Evolutionary conservation across 805 yeast genomes (phyloP).

Genomic region (Clavispora phyllophila): DNA sequence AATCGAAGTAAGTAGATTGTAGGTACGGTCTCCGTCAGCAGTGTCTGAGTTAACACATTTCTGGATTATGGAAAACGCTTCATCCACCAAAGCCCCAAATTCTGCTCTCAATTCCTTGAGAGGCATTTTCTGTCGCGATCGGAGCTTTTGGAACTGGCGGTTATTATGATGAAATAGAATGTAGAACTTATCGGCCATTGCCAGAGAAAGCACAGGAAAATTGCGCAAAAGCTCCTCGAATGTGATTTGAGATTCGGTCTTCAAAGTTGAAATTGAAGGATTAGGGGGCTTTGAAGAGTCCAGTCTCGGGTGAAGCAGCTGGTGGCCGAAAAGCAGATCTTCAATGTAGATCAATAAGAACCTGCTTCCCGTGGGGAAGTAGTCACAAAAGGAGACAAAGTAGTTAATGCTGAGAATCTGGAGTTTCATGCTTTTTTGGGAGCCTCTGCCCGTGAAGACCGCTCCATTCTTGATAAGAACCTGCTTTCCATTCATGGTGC

Average conservation of each 20-base stretch:
- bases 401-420: constrained; percentile 43
- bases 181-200: constrained; percentile 35
- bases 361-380: constrained; percentile 50
- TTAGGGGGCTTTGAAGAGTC: not conserved
- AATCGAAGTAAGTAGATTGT: constrained; percentile 26
- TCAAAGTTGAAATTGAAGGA: not conserved
- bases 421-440: constrained; percentile 39
- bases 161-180: constrained; percentile 39
- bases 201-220: constrained; percentile 35
- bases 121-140: constrained; percentile 25
- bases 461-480: constrained; percentile 50
- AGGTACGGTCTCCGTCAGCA: constrained; percentile 32
- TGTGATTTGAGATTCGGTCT: constrained; percentile 13
- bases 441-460: constrained; percentile 57
- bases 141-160: constrained; percentile 24
- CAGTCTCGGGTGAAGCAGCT: not conserved
- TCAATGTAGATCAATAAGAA: constrained; percentile 58
- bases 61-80: constrained; percentile 33
- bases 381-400: constrained; percentile 52
- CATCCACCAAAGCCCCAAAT: constrained; percentile 29
- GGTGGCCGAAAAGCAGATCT: constrained; percentile 17
- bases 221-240: constrained; percentile 35
- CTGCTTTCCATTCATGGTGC: constrained; percentile 53
- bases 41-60: constrained; percentile 31
- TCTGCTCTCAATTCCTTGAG: constrained; percentile 23